These are phyloP conservation scores for Torulaspora microellipsoides DNA, from an alignment of 805 yeast genomes.

Conservation along the genomic window DNA sequence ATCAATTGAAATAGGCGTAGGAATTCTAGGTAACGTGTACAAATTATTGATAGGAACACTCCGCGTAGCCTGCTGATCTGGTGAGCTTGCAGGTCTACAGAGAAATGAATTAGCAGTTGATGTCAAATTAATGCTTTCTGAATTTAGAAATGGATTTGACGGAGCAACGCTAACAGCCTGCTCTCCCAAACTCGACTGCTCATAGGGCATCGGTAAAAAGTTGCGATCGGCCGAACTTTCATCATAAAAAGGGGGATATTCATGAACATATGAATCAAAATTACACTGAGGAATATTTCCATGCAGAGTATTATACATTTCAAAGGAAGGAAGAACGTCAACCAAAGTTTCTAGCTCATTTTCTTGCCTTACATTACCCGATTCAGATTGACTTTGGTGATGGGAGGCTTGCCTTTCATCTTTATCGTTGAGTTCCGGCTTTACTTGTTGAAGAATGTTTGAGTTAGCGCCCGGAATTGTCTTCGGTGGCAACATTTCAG, in stretches of 20 bases:
- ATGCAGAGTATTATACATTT: conserved; percentile 27
- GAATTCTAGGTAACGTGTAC: conserved; percentile 21
- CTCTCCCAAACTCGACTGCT: neutral
- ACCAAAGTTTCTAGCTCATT: conserved; percentile 5
- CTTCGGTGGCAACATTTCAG: too few species aligned
- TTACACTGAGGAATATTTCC: conserved; percentile 25
- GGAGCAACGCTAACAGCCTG: neutral
- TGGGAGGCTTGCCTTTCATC: conserved; percentile 1
- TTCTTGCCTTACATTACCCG: neutral
- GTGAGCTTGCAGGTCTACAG: conserved; percentile 6
- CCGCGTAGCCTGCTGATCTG: conserved; percentile 14
- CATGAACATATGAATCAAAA: conserved; percentile 18
- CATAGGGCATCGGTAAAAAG: neutral
- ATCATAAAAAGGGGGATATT: conserved; percentile 18
- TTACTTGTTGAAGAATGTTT: too few species aligned
- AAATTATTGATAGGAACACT: conserved; percentile 22
- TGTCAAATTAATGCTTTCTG: neutral
- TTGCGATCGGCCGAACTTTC: conserved; percentile 1
- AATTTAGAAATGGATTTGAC: neutral
- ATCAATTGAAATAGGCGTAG: conserved; percentile 21
- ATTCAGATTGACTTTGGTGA: neutral
- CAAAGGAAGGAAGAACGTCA: conserved; percentile 27
- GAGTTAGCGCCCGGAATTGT: too few species aligned
- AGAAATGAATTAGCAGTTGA: conserved; percentile 1
- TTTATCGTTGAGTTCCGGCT: neutral